Evolutionary conservation across 2,329 filamentous ascomycete species (phyloP).

Genomic region (Achaetomium macrosporum): DNA sequence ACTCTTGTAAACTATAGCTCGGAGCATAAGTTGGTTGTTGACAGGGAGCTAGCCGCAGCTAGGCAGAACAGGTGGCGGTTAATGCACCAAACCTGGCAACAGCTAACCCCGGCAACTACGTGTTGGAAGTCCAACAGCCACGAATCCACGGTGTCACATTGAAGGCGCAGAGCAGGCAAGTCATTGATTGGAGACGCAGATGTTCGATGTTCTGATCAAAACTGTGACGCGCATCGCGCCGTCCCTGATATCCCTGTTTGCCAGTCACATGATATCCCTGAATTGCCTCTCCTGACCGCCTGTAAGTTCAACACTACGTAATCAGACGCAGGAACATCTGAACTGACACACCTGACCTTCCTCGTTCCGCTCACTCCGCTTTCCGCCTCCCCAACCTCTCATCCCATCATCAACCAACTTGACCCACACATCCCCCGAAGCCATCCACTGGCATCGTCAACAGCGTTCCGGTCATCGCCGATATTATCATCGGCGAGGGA

Average conservation of each 20-base stretch:
- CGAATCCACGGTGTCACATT: too few relatives aligned
- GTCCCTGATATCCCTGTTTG: too few relatives aligned
- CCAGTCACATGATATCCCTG: too few relatives aligned
- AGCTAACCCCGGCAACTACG: conserved; percentile 5
- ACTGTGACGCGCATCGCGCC: too few relatives aligned
- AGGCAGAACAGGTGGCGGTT: background rate
- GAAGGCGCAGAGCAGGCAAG: too few relatives aligned
- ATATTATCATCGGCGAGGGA: conserved; percentile 1
- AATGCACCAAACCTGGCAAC: background rate
- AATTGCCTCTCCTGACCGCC: background rate
- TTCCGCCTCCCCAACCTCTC: background rate
- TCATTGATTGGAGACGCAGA: too few relatives aligned
- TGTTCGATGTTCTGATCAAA: too few relatives aligned
- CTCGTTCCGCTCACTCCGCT: background rate
- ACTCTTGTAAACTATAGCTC: too few relatives aligned
- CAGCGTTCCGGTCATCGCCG: background rate
- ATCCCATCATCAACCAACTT: background rate
- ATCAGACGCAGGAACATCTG: conserved; percentile 13
- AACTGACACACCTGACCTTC: conserved; percentile 10
- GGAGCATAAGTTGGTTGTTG: too few relatives aligned
- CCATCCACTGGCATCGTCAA: background rate
- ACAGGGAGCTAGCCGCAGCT: background rate
- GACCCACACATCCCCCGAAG: background rate
- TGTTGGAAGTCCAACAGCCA: too few relatives aligned
- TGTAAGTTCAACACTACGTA: conserved; percentile 2